These are phyloP conservation scores for Oryza meyeriana DNA, from an alignment of 176 grass and related monocot genomes.

Conservation along the genomic window DNA sequence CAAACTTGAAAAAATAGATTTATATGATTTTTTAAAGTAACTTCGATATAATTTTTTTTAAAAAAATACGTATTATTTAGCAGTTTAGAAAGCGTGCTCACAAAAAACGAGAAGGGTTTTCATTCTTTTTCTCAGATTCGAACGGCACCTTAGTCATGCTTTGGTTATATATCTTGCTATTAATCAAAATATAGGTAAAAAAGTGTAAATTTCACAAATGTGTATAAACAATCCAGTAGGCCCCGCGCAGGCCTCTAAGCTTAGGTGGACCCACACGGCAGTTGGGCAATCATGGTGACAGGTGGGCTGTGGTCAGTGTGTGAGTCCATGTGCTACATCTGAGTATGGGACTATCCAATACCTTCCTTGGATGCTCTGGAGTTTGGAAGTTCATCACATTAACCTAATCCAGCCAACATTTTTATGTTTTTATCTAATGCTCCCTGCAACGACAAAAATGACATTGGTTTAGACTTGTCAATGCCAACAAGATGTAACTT, in stretches of 20 bases:
- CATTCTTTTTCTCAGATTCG: too few species aligned
- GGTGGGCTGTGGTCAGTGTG: conserved; percentile 13
- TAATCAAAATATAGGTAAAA: not conserved
- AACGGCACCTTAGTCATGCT: too few species aligned
- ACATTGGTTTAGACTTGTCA: not conserved
- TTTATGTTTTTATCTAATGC: not conserved
- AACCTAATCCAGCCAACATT: not conserved
- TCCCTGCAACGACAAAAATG: not conserved
- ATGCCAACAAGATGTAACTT: not conserved
- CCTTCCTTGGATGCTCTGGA: conserved; percentile 20
- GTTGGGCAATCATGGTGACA: conserved; percentile 38
- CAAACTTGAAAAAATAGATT: too few species aligned
- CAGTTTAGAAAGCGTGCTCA: too few species aligned
- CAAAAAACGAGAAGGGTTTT: too few species aligned
- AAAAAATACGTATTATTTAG: too few species aligned
- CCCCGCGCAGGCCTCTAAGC: not conserved
- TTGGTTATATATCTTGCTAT: not conserved
- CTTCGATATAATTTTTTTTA: too few species aligned
- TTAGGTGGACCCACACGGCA: conserved; percentile 21
- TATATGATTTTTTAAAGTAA: too few species aligned
- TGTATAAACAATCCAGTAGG: not conserved
- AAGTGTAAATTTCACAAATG: not conserved
- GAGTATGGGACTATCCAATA: not conserved
- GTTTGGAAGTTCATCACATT: not conserved
- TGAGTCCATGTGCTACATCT: conserved; percentile 20